A percentile compares a stretch with the other conserved stretches of the same genome.
Conservation (phyloP, 163 green algal genomes). For the Scenedesmus sp. region DNA sequence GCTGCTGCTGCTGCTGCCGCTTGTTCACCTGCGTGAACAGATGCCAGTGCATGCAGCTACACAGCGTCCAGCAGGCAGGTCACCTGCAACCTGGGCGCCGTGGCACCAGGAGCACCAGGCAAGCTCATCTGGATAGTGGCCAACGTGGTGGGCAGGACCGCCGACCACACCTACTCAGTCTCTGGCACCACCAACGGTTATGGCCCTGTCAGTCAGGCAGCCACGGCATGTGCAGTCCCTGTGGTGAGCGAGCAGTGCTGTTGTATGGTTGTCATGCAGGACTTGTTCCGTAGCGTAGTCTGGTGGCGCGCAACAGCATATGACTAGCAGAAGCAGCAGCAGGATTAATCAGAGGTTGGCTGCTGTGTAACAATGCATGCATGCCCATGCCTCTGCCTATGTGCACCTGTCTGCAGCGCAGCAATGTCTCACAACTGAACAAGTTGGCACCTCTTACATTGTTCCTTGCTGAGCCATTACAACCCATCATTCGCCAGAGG, state of each 20-base stretch:
- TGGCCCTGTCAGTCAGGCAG: neutral
- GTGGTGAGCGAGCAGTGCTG: neutral
- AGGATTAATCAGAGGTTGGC: no score
- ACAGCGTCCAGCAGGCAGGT: neutral
- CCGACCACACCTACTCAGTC: neutral
- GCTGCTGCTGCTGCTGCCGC: neutral
- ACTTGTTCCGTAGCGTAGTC: no score
- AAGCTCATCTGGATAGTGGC: neutral
- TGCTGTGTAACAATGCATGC: no score
- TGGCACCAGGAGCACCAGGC: neutral
- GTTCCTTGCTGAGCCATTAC: no score
- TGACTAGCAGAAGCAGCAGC: no score
- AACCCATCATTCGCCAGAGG: no score
- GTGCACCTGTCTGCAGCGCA: neutral
- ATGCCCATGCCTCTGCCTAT: no score
- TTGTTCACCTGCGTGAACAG: neutral
- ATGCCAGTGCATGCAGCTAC: neutral
- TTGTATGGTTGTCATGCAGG: no score
- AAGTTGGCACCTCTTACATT: no score
- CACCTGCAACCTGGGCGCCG: neutral
- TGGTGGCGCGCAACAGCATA: no score
- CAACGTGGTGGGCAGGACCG: neutral
- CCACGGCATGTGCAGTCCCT: neutral
- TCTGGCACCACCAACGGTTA: neutral
- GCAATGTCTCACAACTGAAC: neutral